Conservation (phyloP, 2,329 filamentous ascomycete species). For the Aquanectria penicillioides region DNA sequence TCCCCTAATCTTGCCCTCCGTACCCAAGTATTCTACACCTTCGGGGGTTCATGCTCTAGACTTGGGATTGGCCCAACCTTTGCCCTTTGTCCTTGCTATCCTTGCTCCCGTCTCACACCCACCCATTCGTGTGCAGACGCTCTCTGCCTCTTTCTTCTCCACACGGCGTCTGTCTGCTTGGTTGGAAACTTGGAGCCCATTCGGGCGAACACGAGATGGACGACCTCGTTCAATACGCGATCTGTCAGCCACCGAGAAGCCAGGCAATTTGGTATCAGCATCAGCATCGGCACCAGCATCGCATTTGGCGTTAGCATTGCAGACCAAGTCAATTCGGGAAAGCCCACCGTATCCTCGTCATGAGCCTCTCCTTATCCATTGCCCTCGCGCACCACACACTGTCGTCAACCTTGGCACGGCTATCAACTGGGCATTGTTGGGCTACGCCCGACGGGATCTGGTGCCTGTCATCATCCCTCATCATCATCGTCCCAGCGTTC, state of each 20-base stretch:
- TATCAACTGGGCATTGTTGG: slow-evolving; percentile 18
- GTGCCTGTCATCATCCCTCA: slow-evolving; percentile 18
- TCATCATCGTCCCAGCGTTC: slow-evolving; percentile 23
- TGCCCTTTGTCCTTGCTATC: no score
- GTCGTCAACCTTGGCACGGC: slow-evolving; percentile 11
- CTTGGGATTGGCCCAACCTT: no score
- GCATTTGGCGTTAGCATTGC: not conserved
- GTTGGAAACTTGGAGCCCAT: no score
- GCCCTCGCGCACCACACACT: not conserved
- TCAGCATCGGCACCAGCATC: not conserved
- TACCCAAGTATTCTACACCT: not conserved
- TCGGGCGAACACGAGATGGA: not conserved
- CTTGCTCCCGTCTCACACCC: not conserved
- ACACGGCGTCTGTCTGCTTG: no score
- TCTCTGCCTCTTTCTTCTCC: no score
- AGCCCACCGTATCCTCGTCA: not conserved
- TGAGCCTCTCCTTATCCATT: not conserved
- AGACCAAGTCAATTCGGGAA: not conserved
- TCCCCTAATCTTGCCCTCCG: not conserved
- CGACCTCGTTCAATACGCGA: no score
- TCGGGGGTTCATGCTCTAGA: not conserved
- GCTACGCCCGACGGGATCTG: slow-evolving; percentile 1
- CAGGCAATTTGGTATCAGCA: not conserved
- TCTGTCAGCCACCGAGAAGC: not conserved
- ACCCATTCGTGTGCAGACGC: not conserved